Base-by-base conservation (phyloP, 768 basidiomycete species). In the Xanthoconium stramineum region DNA sequence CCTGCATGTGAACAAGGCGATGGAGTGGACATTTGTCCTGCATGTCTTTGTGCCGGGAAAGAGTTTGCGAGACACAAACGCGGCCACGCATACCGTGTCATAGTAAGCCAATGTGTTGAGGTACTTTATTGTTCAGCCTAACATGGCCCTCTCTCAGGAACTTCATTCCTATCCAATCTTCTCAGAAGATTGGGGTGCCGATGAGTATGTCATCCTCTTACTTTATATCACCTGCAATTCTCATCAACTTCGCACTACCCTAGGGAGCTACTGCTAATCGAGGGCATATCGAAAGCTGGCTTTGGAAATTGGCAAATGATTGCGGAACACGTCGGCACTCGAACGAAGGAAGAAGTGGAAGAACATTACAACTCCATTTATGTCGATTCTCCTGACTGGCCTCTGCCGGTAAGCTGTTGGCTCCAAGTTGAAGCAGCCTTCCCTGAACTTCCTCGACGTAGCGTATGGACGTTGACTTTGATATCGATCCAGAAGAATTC, bases 231-330 rank as follows among this genome's bases (percentile, higher is more conserved):
- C 38, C 32, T 37, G 19, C 20, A 39, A 35, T 43, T 46, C 48
- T 38, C 40, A 12, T 52, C 48, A 50, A 60, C 57, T 8, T 47
- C 28, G 61, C 29, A 30, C 47, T 35, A 13, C 20, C 6, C 24
- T 62, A 95, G 93, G 74, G 96, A 99, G 69, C 78, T 98, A 3
- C 76, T 96, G 8, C 76, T 99, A 17, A 76, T 98, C 44, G 93
- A 95, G 52, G 97, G 94, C 32, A 85, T 94, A 33, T 82, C 90
- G 8, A 80, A 83, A 28, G 89, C 92, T 66, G 96, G 96, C 1
- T 72, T 98, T 35, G 96, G 96, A 5, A 98, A 98, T 69, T 99
- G 96, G 96, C 88, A 88, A 68, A 94, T 94, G 65, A 91, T 96
- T 42, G 89, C 94, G 2, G 94, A 94, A 63, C 92, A 97, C 70